Base-by-base conservation (phyloP, 805 yeast species). In the Kuraishia ogatae region DNA sequence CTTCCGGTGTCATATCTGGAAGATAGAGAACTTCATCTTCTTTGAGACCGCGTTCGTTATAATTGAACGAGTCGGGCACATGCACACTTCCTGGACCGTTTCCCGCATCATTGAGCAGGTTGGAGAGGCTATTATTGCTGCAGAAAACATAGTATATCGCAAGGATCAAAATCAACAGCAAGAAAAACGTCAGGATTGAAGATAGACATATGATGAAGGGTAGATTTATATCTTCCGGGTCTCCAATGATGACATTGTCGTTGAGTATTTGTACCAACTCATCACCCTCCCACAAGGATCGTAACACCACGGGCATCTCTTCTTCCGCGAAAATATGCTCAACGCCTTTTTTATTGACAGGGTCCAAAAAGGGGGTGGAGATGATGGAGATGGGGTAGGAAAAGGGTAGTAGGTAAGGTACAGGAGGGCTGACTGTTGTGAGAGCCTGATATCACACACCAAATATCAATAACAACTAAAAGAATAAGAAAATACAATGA, bases 81-180 rank as follows among this genome's bases (percentile, higher is more conserved):
- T 59, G 56, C 54, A 61, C 55, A 39, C 50, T 51, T 26, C 59
- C 64, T 22, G 56, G 57, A 2, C 58, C 62, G 39, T 22, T 24
- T 3, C 57, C 26, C 15, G 53, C 56, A 23, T 57, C 52, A 21
- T 35, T 48, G 17, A 53, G 49, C 2, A 26, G 23, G n/a, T 39
- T 35, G 20, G 26, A 20, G 22, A 28, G n/a, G 17, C 28, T 49
- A 17, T 60, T 50, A 35, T 63, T 69, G 39, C 60, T 59, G 56
- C 65, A 65, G 51, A 64, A 68, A 2, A 63, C 50, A 49, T 60
- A 61, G 54, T 68, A 68, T 2, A 68, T 53, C 24, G 64, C 55
- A 13, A 62, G 58, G 10, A 66, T 56, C 17, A 66, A 54, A 2
- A 66, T 61, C 15, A 63, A 28, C 51, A 68, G 55, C 23, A 66